Percentiles rank a stretch among this genome's conserved stretches.
phyloP scores from a whole-genome alignment of 805 yeast species.

The Hanseniaspora pseudoguilliermondii region DNA sequence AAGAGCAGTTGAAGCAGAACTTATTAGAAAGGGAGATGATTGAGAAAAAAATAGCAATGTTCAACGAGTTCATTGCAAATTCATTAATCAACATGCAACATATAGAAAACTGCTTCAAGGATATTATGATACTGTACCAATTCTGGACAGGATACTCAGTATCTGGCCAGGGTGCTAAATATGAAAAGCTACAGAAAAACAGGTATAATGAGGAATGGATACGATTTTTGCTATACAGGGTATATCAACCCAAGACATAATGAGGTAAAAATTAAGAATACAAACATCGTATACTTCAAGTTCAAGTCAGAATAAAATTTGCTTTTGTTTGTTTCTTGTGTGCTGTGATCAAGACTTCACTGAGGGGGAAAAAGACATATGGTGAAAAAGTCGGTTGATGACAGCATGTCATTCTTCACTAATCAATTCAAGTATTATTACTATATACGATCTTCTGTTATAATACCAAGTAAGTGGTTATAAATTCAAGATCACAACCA shows the following conservation, averaged over 20 bases:
- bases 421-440: too few relatives aligned
- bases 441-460: too few relatives aligned
- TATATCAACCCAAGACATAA: slow-evolving; percentile 16
- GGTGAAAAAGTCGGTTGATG: too few relatives aligned
- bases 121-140: slow-evolving; percentile 65
- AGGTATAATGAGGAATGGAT: slow-evolving; percentile 59
- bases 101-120: slow-evolving; percentile 73
- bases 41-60: slow-evolving; percentile 27
- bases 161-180: neutral
- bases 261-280: neutral
- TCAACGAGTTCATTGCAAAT: slow-evolving; percentile 56
- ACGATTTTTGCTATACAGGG: slow-evolving; percentile 27
- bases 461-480: too few relatives aligned
- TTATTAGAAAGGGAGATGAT: neutral
- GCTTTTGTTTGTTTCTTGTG: too few relatives aligned
- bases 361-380: too few relatives aligned
- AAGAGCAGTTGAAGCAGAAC: slow-evolving; percentile 2
- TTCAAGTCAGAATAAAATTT: too few relatives aligned
- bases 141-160: slow-evolving; percentile 39
- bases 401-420: too few relatives aligned
- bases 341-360: too few relatives aligned
- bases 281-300: neutral
- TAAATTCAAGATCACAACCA: neutral
- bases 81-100: slow-evolving; percentile 68
- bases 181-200: slow-evolving; percentile 27